These are phyloP conservation scores for Madurella mycetomatis DNA, from an alignment of 2,329 filamentous ascomycete species.

Conservation along the genomic window DNA sequence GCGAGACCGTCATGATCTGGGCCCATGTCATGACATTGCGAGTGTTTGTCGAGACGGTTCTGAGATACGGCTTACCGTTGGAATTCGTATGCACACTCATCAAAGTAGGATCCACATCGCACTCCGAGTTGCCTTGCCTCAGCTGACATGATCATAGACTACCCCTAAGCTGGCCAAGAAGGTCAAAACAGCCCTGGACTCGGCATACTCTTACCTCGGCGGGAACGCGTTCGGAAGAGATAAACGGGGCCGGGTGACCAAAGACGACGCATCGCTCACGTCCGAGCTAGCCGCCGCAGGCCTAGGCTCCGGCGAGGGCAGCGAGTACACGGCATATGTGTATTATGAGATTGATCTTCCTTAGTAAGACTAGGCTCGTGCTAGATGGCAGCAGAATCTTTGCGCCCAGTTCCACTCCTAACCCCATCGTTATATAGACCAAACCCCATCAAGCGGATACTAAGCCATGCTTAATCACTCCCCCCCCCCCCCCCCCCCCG, in stretches of 20 bases:
- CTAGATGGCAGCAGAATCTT: not conserved
- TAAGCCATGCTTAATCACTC: not conserved
- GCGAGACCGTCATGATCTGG: conserved; percentile 94
- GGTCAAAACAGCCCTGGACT: conserved; percentile 72
- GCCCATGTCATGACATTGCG: conserved; percentile 84
- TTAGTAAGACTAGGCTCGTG: conserved; percentile 18
- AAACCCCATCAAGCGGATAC: not conserved
- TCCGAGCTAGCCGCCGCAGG: conserved; percentile 80
- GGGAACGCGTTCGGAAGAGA: conserved; percentile 92
- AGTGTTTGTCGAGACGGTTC: conserved; percentile 96
- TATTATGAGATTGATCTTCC: conserved; percentile 91
- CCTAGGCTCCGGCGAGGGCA: conserved; percentile 61
- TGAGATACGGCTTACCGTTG: conserved; percentile 87
- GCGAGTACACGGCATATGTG: conserved; percentile 92
- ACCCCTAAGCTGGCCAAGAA: conserved; percentile 78
- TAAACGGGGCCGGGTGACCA: conserved; percentile 86
- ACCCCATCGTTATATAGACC: not conserved
- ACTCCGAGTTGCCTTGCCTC: not conserved
- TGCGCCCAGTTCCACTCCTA: not conserved
- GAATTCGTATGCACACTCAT: conserved; percentile 83
- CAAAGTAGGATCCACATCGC: conserved; percentile 56
- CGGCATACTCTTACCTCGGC: conserved; percentile 83
- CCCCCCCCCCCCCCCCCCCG: no score
- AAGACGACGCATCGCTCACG: conserved; percentile 76
- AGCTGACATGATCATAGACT: conserved; percentile 51